phyloP scores from a whole-genome alignment of 352 stramenopile species.

The Labyrinthula sp. region DNA sequence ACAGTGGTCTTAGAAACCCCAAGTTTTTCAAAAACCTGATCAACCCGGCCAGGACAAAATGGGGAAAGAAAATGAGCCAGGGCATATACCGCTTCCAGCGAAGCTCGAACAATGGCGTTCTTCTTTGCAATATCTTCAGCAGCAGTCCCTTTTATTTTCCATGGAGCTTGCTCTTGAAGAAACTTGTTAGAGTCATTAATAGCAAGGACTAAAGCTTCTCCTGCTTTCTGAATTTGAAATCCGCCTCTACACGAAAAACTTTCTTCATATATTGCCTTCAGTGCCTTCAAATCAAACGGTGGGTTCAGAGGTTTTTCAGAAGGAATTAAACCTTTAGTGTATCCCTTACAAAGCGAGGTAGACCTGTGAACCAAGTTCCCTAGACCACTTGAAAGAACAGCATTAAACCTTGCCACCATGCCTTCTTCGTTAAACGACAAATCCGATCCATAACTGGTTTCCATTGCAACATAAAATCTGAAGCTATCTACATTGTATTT shows the following conservation, averaged over 20 bases:
- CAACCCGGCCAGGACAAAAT: conserved; percentile 65
- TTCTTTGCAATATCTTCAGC: conserved; percentile 48
- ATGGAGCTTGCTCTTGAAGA: conserved; percentile 83
- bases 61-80: conserved; percentile 79
- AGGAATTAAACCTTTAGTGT: conserved; percentile 60
- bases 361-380: conserved; percentile 88
- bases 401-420: conserved; percentile 90
- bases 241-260: conserved; percentile 6
- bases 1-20: conserved; percentile 52
- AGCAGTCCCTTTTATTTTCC: conserved; percentile 75
- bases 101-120: conserved; percentile 71
- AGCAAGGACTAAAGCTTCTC: conserved; percentile 28
- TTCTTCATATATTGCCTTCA: conserved; percentile 41
- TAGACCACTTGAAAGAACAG: conserved; percentile 66
- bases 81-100: conserved; percentile 86
- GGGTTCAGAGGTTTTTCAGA: conserved; percentile 36
- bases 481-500: conserved; percentile 78
- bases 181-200: conserved; percentile 84
- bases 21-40: conserved; percentile 80
- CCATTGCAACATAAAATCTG: conserved; percentile 72
- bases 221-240: conserved; percentile 17
- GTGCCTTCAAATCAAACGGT: conserved; percentile 57
- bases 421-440: conserved; percentile 70
- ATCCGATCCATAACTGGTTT: conserved; percentile 78
- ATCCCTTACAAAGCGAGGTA: conserved; percentile 82